Evolutionary conservation across 2,329 filamentous ascomycete species (phyloP), one percentile per base, ranked within the genome.

Genomic region (Knufia petricola): DNA sequence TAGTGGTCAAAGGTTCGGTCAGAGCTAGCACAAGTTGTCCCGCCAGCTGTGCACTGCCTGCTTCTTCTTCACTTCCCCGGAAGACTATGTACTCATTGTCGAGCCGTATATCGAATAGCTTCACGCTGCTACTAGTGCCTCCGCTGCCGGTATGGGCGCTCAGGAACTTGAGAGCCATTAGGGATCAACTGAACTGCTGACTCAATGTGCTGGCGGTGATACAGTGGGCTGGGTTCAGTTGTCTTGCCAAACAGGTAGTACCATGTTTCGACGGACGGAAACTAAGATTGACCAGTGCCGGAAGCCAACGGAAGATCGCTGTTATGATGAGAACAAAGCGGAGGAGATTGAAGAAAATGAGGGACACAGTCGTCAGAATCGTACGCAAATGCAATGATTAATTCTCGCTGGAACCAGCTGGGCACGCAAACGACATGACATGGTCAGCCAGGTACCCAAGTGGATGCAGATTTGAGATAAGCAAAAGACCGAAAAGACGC

Each of bases 31-130:
- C 82, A 26, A 90, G 68, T 20, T 77, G 78, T 40, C 86, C 86
- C 60, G 82, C 85, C 56, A 92, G 68, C 47, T 85, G 67, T 59
- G 87, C 84, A 52, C 83, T 85, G 37, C 84, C 78, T 40, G 85
- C 84, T 62, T 90, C 86, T 62, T 84, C 75, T 49, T 86, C 81
- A 57, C 70, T 76, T 52, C 86, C 86, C 46, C 85, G 81, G 54
- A 92, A 83, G 24, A 90, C 81, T 51, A 90, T 78, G 50, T 89
- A 85, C 59, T 87, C 82, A 60, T 84, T 82, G 46, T 89, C 84
- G 52, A 89, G 76, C 46, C 85, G 66, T 55, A 72, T 72, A 60
- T 73, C 69, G 52, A 72, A 73, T 52, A 70, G 69, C 57, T 72
- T 72, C 55, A 69, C 67, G 54, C 67, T 64, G 56, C 65, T 71